phyloP scores from a whole-genome alignment of 106 monocot species.

The Dioscorea zingiberensis region DNA sequence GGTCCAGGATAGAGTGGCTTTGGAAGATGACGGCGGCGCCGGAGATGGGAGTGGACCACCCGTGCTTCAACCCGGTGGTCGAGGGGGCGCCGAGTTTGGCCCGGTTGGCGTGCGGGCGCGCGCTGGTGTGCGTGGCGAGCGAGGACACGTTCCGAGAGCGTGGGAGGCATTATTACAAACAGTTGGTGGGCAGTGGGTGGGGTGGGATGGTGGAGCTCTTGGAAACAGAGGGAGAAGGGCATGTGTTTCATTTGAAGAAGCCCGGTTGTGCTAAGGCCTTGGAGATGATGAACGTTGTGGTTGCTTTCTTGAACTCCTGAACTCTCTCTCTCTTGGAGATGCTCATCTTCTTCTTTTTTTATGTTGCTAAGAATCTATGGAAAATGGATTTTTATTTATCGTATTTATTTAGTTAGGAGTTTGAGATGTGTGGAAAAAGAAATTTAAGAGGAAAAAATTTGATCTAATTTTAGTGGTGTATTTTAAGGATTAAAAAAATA shows the following conservation, averaged over 20 bases:
- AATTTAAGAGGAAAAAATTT: no score
- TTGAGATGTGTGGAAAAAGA: no score
- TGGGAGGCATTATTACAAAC: background rate
- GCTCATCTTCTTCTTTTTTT: no score
- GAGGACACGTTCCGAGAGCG: slow-evolving; percentile 2
- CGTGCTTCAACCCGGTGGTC: background rate
- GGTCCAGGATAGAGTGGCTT: background rate
- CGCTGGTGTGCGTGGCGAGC: slow-evolving; percentile 6
- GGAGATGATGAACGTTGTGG: background rate
- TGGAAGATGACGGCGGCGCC: background rate
- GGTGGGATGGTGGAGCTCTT: background rate
- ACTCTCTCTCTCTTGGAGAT: no score
- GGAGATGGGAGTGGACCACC: background rate
- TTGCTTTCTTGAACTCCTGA: background rate
- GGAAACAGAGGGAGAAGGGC: background rate
- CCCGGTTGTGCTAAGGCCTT: background rate
- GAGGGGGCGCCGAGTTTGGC: background rate
- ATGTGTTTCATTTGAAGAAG: background rate
- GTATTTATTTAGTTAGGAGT: no score
- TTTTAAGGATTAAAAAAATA: no score
- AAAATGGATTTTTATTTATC: no score
- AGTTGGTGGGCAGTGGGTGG: slow-evolving; percentile 3
- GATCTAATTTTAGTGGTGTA: no score
- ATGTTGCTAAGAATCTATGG: no score
- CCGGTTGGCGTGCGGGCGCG: background rate